phyloP scores from a whole-genome alignment of 371 early-diverging fungal species.

The Mucor circinelloides region DNA sequence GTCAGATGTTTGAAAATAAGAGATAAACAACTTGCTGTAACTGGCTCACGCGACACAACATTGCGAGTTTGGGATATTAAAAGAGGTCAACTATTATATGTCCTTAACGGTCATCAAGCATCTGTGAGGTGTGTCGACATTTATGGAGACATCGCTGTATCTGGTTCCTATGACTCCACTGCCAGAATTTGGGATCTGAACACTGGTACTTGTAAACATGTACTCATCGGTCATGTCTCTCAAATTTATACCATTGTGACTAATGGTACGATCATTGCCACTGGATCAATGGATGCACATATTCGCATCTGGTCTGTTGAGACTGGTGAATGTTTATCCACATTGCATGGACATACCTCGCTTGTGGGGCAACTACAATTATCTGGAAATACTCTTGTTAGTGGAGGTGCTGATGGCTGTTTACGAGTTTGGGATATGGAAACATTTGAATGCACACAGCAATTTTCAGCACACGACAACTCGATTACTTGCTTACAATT shows the following conservation, averaged over 20 bases:
- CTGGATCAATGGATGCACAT: conserved; percentile 77
- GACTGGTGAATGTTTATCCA: conserved; percentile 59
- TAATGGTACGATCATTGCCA: conserved; percentile 66
- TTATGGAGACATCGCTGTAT: conserved; percentile 71
- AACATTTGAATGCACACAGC: conserved; percentile 64
- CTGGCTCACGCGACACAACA: conserved; percentile 89
- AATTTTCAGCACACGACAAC: conserved; percentile 77
- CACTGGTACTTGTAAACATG: conserved; percentile 70
- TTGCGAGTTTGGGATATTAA: conserved; percentile 84
- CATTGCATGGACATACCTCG: conserved; percentile 79
- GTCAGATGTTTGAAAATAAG: conserved; percentile 84
- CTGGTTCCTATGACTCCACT: conserved; percentile 90
- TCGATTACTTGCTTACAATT: conserved; percentile 89
- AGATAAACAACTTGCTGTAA: conserved; percentile 70
- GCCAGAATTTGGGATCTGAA: conserved; percentile 86
- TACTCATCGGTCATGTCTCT: conserved; percentile 67
- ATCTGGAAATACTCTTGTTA: conserved; percentile 70
- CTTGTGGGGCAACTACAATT: conserved; percentile 86
- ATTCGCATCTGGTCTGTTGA: conserved; percentile 72
- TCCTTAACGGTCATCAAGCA: conserved; percentile 76
- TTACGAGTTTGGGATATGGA: conserved; percentile 87
- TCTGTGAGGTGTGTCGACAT: conserved; percentile 85
- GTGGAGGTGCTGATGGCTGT: conserved; percentile 86
- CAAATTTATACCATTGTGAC: conserved; percentile 72
- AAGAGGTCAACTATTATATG: conserved; percentile 59